Percentiles rank a stretch among this genome's conserved stretches.
These are phyloP conservation scores for Sugiyamaella americana DNA, from an alignment of 805 yeast species.

Conservation along the genomic window DNA sequence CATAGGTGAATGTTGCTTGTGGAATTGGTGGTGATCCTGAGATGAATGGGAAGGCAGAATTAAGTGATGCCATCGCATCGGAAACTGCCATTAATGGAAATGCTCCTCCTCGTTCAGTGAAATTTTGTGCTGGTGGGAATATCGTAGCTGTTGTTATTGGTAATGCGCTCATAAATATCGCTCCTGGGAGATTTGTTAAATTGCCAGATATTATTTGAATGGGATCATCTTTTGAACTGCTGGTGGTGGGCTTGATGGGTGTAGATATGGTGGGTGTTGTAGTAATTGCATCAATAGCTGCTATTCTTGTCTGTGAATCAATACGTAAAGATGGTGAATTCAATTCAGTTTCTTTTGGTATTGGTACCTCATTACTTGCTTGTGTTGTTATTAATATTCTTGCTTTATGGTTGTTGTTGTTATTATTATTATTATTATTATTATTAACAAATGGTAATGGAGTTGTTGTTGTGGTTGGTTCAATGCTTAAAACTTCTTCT, in stretches of 20 bases:
- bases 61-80: background rate
- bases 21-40: background rate
- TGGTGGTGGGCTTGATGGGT: background rate
- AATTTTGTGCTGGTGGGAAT: conserved; percentile 1
- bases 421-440: too few relatives aligned
- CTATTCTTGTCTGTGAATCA: too few relatives aligned
- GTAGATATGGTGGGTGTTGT: background rate
- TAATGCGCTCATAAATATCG: background rate
- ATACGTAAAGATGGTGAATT: too few relatives aligned
- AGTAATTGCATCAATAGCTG: background rate
- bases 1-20: background rate
- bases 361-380: background rate
- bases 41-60: background rate
- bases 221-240: background rate
- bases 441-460: too few relatives aligned
- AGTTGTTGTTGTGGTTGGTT: background rate
- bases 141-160: conserved; percentile 3
- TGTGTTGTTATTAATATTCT: too few relatives aligned
- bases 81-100: conserved; percentile 14
- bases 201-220: conserved; percentile 1
- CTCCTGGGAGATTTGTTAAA: conserved; percentile 8
- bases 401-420: too few relatives aligned
- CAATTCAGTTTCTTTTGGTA: background rate
- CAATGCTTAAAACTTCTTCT: background rate
- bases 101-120: conserved; percentile 8